These are phyloP conservation scores for Brassica nigra DNA, from an alignment of 345 rosid species.

Conservation along the genomic window DNA sequence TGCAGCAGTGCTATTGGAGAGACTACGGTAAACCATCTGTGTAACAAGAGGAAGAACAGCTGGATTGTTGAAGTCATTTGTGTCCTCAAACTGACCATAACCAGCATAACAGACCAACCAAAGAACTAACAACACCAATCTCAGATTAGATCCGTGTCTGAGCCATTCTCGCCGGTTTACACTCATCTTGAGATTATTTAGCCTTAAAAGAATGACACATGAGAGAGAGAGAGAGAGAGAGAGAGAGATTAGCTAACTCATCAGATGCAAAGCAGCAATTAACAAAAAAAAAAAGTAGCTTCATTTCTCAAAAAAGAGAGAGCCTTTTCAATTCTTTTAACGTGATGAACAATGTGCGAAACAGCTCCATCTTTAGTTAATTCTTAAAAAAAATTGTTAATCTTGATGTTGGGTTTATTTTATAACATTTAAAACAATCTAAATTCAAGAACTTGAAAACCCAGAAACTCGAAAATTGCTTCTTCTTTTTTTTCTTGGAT, in stretches of 20 bases:
- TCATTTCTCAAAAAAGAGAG: neutral
- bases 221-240: neutral
- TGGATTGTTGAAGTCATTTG: slow-evolving; percentile 49
- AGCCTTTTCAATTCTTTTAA: neutral
- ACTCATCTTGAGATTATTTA: slow-evolving; percentile 42
- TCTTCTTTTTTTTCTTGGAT: neutral
- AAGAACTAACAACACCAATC: slow-evolving; percentile 47
- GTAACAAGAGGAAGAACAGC: slow-evolving; percentile 55
- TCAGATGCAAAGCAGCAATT: slow-evolving; percentile 10
- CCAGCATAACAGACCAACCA: slow-evolving; percentile 43
- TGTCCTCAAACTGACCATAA: slow-evolving; percentile 58
- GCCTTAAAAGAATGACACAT: neutral
- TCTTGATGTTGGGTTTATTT: slow-evolving; percentile 1
- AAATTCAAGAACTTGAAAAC: slow-evolving; percentile 25
- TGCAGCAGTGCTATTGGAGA: slow-evolving; percentile 59
- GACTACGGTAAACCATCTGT: slow-evolving; percentile 45
- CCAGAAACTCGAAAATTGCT: slow-evolving; percentile 16
- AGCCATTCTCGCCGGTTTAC: slow-evolving; percentile 39
- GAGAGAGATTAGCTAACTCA: neutral
- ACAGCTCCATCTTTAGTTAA: neutral
- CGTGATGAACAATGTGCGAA: neutral
- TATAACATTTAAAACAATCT: neutral
- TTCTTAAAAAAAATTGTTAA: neutral
- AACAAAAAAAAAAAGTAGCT: neutral
- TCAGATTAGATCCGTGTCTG: slow-evolving; percentile 42